Base-by-base conservation (phyloP, 129 eudicot species). In the Kitagawia praeruptora region DNA sequence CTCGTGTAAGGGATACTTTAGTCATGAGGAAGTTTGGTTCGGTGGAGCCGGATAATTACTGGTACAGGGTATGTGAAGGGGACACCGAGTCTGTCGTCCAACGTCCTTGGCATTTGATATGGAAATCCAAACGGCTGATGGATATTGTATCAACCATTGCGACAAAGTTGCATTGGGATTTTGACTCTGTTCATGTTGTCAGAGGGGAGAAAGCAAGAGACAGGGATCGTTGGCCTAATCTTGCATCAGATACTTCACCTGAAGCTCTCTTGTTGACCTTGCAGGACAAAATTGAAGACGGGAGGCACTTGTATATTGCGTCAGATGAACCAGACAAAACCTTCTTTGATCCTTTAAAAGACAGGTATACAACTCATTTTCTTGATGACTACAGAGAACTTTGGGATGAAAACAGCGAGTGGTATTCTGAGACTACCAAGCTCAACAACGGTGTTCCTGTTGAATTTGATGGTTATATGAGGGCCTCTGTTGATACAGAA, bases 21-120 rank as follows among this genome's bases (percentile, higher is more conserved):
- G 87, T 94, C 16, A 87, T 94, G 95, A 89, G 97, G 78, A 94
- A 90, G 76, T 94, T 94, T 72, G 98, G 98, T 15, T 56, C 81
- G 19, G 97, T 92, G 44, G 98, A 88, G 84, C 97, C 97, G 0
- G 97, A 92, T 83, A 92, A 92, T 81, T 94, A 90, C 78, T 91
- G 97, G 98, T 90, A 94, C 53, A 85, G 97, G 80, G 98, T 94
- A 15, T 92, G 98, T 75, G 97, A 94, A 83, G 98, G 98, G 16
- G 93, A 90, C 78, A 84, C 93, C 2, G 97, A 92, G 61, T 88
- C 96, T 5, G 90, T 88, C 16, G 85, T 92, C 69, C 84, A 88
- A 75, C 83, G 93, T 78, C 98, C 98, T 42, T 94, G 98, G 98
- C 91, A 85, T 53, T 61, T 91, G 89, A 80, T 94, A 70, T 89